phyloP scores from a whole-genome alignment of 768 basidiomycete genomes.

The Cytidiella melzeri region DNA sequence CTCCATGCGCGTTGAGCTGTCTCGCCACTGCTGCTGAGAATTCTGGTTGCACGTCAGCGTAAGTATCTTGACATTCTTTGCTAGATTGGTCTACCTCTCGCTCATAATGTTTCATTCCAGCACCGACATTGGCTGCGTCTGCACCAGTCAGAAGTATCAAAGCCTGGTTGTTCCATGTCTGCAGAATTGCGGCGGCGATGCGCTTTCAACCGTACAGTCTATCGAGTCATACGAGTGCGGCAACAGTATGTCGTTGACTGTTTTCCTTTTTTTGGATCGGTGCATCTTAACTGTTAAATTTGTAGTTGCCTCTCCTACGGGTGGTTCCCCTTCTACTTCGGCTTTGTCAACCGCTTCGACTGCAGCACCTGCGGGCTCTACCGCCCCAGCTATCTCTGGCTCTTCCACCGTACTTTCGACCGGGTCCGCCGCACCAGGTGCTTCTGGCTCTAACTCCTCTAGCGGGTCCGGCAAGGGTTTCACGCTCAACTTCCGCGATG shows the following conservation, averaged over 20 bases:
- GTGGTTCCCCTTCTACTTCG: slow-evolving; percentile 3
- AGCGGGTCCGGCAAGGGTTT: slow-evolving; percentile 1
- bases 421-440: neutral
- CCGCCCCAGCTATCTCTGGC: slow-evolving; percentile 3
- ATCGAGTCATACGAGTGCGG: slow-evolving; percentile 31
- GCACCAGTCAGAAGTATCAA: slow-evolving; percentile 34
- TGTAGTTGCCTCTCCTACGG: neutral
- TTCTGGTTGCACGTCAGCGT: slow-evolving; percentile 13
- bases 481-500: neutral
- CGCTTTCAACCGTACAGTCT: slow-evolving; percentile 22
- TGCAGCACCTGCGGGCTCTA: neutral
- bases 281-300: neutral
- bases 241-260: slow-evolving; percentile 7
- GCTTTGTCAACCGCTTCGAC: neutral
- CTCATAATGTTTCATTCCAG: slow-evolving; percentile 18
- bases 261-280: neutral
- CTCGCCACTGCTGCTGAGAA: slow-evolving; percentile 9
- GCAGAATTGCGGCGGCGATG: slow-evolving; percentile 27
- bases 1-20: slow-evolving; percentile 15
- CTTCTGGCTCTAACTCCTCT: no score
- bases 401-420: slow-evolving; percentile 10
- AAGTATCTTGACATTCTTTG: no score
- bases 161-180: slow-evolving; percentile 28
- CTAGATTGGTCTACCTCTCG: neutral
- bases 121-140: slow-evolving; percentile 34